Conservation (phyloP, 106 monocot genomes). For the Posidonia australis region DNA sequence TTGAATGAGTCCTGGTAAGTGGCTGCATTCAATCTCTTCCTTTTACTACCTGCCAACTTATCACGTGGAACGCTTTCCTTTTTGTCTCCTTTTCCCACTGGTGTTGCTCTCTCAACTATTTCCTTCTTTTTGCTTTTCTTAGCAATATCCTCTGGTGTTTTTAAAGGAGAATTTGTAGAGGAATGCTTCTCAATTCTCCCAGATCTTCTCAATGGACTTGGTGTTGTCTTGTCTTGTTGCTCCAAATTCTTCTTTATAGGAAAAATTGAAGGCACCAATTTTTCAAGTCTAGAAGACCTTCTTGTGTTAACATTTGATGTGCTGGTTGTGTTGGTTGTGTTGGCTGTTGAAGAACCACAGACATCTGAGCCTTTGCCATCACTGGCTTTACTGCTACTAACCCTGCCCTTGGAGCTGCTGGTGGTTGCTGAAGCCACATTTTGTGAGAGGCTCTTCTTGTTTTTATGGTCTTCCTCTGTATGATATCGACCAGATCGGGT, state of each 20-base stretch:
- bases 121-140: not conserved
- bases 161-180: not conserved
- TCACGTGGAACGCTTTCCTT: not conserved
- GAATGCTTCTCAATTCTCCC: slow-evolving; percentile 5
- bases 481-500: not conserved
- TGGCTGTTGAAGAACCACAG: not conserved
- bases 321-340: not conserved
- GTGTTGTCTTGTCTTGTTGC: not conserved
- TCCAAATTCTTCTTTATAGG: not conserved
- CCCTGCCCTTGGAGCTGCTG: not conserved
- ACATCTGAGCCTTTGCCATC: not conserved
- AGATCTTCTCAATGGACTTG: slow-evolving; percentile 8
- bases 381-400: not conserved
- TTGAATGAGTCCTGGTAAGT: not conserved
- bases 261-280: not conserved
- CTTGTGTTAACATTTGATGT: not conserved
- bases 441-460: not conserved
- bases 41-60: not conserved
- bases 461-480: not conserved
- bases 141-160: not conserved
- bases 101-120: not conserved
- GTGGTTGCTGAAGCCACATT: not conserved
- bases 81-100: not conserved
- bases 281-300: slow-evolving; percentile 4
- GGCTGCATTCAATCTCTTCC: not conserved